These are phyloP conservation scores for Zanthoxylum bungeanum DNA, from an alignment of 345 rosid species.

Conservation along the genomic window DNA sequence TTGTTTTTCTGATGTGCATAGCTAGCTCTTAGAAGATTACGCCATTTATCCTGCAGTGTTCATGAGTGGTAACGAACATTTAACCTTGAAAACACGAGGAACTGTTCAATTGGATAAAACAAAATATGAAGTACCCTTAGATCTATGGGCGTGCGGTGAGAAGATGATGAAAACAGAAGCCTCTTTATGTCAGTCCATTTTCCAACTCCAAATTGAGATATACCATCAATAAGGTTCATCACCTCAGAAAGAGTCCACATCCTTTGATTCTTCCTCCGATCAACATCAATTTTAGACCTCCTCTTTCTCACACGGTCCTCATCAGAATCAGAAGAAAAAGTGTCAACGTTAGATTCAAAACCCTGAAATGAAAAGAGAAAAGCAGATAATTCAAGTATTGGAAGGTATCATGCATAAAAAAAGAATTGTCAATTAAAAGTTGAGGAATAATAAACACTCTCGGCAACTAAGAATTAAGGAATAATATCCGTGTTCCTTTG, in stretches of 20 bases:
- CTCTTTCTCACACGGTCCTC: slow-evolving; percentile 36
- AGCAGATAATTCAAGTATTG: slow-evolving; percentile 3
- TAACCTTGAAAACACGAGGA: slow-evolving; percentile 11
- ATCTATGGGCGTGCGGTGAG: slow-evolving; percentile 83
- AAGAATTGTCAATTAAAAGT: background rate
- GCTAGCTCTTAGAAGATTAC: slow-evolving; percentile 80
- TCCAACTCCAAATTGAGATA: slow-evolving; percentile 80
- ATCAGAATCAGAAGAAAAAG: slow-evolving; percentile 57
- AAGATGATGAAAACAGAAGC: slow-evolving; percentile 52
- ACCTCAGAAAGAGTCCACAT: slow-evolving; percentile 86
- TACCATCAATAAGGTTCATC: slow-evolving; percentile 76
- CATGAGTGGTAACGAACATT: slow-evolving; percentile 10
- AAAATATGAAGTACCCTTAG: slow-evolving; percentile 60
- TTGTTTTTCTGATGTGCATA: slow-evolving; percentile 29
- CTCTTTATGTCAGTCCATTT: slow-evolving; percentile 93
- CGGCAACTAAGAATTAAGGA: background rate
- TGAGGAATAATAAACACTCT: too few species aligned
- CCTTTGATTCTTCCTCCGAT: slow-evolving; percentile 85
- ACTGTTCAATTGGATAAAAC: slow-evolving; percentile 8
- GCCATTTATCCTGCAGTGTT: slow-evolving; percentile 83
- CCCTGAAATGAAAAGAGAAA: slow-evolving; percentile 23
- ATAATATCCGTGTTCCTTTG: background rate
- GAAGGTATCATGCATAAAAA: slow-evolving; percentile 5
- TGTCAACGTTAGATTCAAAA: slow-evolving; percentile 40
- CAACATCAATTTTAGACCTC: slow-evolving; percentile 41